phyloP scores from a whole-genome alignment of 176 grass and related monocot genomes.

The Hyparrhenia diplandra region DNA sequence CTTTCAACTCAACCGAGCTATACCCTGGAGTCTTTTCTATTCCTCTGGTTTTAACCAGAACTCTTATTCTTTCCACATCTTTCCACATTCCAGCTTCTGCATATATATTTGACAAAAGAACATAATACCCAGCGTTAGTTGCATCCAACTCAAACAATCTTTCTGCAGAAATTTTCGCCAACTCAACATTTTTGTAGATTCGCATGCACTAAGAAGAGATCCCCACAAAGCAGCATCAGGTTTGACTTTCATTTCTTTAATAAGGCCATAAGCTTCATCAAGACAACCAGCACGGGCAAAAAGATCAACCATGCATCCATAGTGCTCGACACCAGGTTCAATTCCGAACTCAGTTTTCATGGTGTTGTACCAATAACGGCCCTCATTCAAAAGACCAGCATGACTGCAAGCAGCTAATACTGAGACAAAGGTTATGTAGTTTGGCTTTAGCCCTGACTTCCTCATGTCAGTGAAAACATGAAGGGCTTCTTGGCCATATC shows the following conservation, averaged over 20 bases:
- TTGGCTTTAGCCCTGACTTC: slow-evolving; percentile 58
- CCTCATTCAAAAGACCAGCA: slow-evolving; percentile 72
- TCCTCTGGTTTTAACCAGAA: slow-evolving; percentile 64
- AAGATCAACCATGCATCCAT: slow-evolving; percentile 87
- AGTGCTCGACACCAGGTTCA: slow-evolving; percentile 79
- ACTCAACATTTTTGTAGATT: slow-evolving; percentile 80
- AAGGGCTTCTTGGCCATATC: slow-evolving; percentile 59
- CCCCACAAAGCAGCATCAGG: slow-evolving; percentile 86
- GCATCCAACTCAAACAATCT: slow-evolving; percentile 78
- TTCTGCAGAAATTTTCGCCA: slow-evolving; percentile 68
- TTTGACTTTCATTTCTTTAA: slow-evolving; percentile 80
- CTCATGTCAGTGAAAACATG: slow-evolving; percentile 66
- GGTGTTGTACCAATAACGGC: slow-evolving; percentile 59
- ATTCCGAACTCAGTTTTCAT: slow-evolving; percentile 65
- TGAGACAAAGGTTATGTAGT: slow-evolving; percentile 85
- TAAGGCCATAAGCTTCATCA: slow-evolving; percentile 72
- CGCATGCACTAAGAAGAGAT: slow-evolving; percentile 80
- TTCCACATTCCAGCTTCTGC: slow-evolving; percentile 78
- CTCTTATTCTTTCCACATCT: slow-evolving; percentile 65
- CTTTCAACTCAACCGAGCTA: slow-evolving; percentile 78
- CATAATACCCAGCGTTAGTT: slow-evolving; percentile 75
- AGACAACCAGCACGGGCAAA: slow-evolving; percentile 71
- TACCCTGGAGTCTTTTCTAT: slow-evolving; percentile 83
- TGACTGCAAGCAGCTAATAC: slow-evolving; percentile 88
- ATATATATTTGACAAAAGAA: slow-evolving; percentile 89